Evolutionary conservation across 306 rosid species (phyloP), one percentile per base, ranked within the genome.

Genomic region (Vigna nakashimae): DNA sequence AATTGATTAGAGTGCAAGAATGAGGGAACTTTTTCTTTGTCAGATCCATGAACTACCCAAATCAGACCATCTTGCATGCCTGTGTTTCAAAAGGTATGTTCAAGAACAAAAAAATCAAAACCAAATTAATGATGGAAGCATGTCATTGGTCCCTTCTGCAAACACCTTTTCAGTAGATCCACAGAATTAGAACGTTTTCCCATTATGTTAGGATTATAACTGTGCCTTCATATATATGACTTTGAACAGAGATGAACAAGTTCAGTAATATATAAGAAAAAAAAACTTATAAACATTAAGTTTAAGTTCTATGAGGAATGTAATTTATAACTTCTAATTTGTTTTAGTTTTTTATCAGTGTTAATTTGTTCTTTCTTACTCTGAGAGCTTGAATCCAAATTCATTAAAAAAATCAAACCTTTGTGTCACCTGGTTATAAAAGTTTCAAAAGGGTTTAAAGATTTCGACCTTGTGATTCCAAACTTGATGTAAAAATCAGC

Each of bases 51-150:
- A 28, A 59, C 40, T 13, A 57, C 26, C 16, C 17, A 56, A 56
- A 56, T 56, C 63, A 56, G 63, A 56, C 7, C 63, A 56, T 26
- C 65, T 58, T 58, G 40, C 65, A 58, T 58, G 65, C 18, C 18
- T 58, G 17, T 58, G 40, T 26, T 58, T 12, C 2, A 13, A 58
- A 58, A 58, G 9, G 38, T 26, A 58, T 26, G 17, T 26, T 24
- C 3, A 12, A 57, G 28, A 12, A 22, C 22, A 0, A 26, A 26
- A 12, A 58, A 26, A 58, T 4, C 16, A 56, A 20, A 22, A 9
- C 6, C 16, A 56, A 22, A 56, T 56, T 56, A 53, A 53, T 18
- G 10, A 53, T 20, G 3, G 30, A 55, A 57, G 7, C 64, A 22
- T 57, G 64, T 57, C 30, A 57, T 22, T 60, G 45, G 43, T 32